These are phyloP conservation scores for Triticum aestivum DNA, from an alignment of 176 grass and related monocot species.

Conservation along the genomic window DNA sequence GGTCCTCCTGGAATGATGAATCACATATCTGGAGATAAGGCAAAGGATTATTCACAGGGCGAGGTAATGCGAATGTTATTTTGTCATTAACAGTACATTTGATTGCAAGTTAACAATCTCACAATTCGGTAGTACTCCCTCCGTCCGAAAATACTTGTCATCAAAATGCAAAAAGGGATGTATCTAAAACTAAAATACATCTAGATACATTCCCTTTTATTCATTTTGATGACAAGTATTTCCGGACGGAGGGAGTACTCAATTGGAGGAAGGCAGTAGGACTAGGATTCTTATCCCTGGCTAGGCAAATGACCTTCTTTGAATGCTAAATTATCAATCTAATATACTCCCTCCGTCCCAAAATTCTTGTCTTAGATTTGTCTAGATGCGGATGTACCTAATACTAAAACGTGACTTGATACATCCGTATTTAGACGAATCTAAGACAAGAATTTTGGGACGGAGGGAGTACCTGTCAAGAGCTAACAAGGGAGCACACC, in stretches of 20 bases:
- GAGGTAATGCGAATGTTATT: constrained; percentile 48
- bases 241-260: not conserved
- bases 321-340: not conserved
- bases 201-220: no score
- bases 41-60: constrained; percentile 83
- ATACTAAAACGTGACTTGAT: no score
- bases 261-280: not conserved
- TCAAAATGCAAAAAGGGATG: no score
- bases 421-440: no score
- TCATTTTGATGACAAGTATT: no score
- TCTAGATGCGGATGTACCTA: no score
- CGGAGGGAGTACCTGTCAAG: not conserved
- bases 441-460: no score
- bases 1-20: constrained; percentile 97
- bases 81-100: not conserved
- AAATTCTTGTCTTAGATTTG: no score
- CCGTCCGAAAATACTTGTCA: no score
- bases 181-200: no score
- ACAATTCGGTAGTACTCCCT: not conserved
- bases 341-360: not conserved
- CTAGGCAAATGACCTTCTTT: not conserved
- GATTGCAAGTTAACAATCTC: not conserved
- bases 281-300: not conserved
- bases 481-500: not conserved
- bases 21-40: constrained; percentile 91